phyloP scores from a whole-genome alignment of 108 stramenopile genomes.

The Pseudonitzschia multistriata region DNA sequence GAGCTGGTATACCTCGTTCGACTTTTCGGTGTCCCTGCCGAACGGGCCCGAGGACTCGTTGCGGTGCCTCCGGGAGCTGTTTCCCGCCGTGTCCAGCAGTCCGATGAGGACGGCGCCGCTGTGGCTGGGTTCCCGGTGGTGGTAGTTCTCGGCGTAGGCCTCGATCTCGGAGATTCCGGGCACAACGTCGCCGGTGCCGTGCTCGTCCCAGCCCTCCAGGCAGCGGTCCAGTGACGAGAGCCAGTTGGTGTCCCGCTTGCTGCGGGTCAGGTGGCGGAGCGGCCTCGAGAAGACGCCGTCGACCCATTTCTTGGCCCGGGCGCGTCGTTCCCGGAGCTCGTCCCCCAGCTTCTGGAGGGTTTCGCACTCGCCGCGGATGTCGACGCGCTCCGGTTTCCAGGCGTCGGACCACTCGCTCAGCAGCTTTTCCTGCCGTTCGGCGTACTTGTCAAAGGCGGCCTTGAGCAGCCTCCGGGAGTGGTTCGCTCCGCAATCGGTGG shows the following conservation, averaged over 20 bases:
- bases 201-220: background rate
- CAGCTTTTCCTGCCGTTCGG: background rate
- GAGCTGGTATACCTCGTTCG: background rate
- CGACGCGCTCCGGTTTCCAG: background rate
- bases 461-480: background rate
- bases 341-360: too few species aligned
- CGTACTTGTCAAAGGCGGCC: background rate
- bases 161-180: background rate
- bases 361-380: too few species aligned
- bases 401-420: background rate
- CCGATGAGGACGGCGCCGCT: background rate
- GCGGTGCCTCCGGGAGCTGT: background rate
- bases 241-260: background rate
- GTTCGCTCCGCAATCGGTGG: background rate
- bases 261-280: too few species aligned
- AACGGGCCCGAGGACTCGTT: background rate
- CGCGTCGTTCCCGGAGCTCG: background rate
- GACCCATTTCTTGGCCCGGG: background rate
- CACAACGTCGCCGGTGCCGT: background rate
- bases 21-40: background rate
- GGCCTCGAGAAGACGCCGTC: background rate
- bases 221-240: background rate
- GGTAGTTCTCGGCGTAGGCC: background rate
- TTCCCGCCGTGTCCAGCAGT: background rate
- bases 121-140: too few species aligned